phyloP scores from a whole-genome alignment of 2,329 filamentous ascomycete species.

The Ceratocystis variospora region DNA sequence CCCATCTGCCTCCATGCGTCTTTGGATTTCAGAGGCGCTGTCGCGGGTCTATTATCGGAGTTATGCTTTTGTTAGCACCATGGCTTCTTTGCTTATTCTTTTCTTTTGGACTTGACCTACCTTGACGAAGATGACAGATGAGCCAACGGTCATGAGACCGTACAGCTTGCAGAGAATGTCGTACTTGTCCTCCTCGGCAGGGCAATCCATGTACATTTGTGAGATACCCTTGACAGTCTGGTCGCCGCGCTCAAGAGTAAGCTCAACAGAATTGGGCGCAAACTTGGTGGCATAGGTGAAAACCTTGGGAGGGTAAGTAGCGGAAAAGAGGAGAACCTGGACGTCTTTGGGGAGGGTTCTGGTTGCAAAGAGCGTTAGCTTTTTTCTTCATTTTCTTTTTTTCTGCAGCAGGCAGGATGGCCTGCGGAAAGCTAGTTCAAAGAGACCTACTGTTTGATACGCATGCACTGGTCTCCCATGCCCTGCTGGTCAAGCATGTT shows the following conservation, averaged over 20 bases:
- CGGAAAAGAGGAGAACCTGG: conserved; percentile 92
- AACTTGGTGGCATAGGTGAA: conserved; percentile 72
- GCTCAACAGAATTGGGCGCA: conserved; percentile 70
- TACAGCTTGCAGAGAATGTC: conserved; percentile 83
- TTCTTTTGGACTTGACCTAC: conserved; percentile 33
- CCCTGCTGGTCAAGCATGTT: conserved; percentile 98
- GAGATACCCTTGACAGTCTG: conserved; percentile 95
- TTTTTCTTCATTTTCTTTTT: no score
- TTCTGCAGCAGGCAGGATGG: no score
- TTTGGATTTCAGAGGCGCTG: conserved; percentile 73
- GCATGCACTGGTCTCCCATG: conserved; percentile 83
- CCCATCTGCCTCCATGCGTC: conserved; percentile 72
- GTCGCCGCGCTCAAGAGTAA: conserved; percentile 79
- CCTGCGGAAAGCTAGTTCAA: no score
- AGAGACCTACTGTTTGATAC: conserved; percentile 61
- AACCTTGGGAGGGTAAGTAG: conserved; percentile 79
- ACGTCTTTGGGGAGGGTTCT: conserved; percentile 59
- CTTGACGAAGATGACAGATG: conserved; percentile 95
- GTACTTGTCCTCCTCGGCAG: conserved; percentile 70
- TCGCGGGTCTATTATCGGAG: conserved; percentile 51
- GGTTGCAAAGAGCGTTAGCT: conserved; percentile 11
- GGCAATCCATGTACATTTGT: conserved; percentile 93
- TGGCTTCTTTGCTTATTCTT: not conserved
- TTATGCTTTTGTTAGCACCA: conserved; percentile 3
- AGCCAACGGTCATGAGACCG: conserved; percentile 88